Percentiles rank a stretch among this genome's conserved stretches.
These are phyloP conservation scores for Hypoxylon fuscum DNA, from an alignment of 495 filamentous ascomycete species.

Conservation along the genomic window DNA sequence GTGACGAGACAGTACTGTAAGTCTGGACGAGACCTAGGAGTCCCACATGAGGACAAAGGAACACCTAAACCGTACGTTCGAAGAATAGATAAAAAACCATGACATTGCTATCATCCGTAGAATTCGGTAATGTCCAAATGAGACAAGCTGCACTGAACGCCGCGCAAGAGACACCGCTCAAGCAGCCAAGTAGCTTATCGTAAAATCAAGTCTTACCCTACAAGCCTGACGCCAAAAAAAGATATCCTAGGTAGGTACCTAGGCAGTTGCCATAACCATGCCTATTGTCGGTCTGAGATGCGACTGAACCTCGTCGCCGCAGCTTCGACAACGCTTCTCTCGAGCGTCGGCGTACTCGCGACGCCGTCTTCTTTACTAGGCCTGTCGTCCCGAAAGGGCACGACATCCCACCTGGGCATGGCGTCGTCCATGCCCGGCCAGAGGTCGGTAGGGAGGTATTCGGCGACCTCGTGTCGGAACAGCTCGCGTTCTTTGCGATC, in stretches of 20 bases:
- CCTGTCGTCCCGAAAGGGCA: slow-evolving; percentile 44
- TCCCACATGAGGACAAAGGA: no score
- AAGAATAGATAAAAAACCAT: neutral
- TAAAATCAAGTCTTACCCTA: slow-evolving; percentile 13
- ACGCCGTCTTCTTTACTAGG: slow-evolving; percentile 10
- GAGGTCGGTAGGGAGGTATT: slow-evolving; percentile 87
- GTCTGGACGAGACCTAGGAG: no score
- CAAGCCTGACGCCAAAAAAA: slow-evolving; percentile 4
- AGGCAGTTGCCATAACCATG: neutral
- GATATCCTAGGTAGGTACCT: no score
- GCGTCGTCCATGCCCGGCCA: slow-evolving; percentile 74
- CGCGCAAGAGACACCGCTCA: slow-evolving; percentile 10
- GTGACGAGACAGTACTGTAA: no score
- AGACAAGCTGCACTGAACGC: slow-evolving; percentile 10
- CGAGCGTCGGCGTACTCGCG: slow-evolving; percentile 27
- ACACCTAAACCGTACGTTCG: neutral
- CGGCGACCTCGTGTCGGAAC: slow-evolving; percentile 83
- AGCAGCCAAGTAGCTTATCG: no score
- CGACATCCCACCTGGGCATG: slow-evolving; percentile 53
- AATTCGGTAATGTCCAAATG: neutral
- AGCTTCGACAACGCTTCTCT: slow-evolving; percentile 41
- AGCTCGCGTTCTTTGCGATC: slow-evolving; percentile 78
- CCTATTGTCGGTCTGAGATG: slow-evolving; percentile 10
- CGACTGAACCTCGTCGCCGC: slow-evolving; percentile 18
- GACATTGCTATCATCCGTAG: slow-evolving; percentile 10